These are phyloP conservation scores for Macrolepiota albuminosa DNA, from an alignment of 768 basidiomycete genomes.

Conservation along the genomic window DNA sequence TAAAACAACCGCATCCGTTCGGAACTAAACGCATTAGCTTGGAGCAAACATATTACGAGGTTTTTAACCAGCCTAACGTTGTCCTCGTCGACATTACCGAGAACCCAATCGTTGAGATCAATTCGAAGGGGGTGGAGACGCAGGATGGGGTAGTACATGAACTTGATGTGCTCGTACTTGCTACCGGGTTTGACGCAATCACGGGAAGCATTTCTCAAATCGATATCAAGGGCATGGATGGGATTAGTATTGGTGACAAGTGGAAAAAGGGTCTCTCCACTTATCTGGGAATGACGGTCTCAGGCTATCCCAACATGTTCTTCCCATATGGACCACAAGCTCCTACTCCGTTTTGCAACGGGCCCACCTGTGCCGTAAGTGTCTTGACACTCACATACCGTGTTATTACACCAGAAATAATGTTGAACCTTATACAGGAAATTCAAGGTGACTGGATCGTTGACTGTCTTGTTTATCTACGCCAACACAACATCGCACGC, in stretches of 20 bases:
- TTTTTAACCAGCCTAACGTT: slow-evolving; percentile 22
- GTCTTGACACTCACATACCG: background rate
- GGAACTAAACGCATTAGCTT: slow-evolving; percentile 18
- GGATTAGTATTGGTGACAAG: slow-evolving; percentile 16
- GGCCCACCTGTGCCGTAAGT: slow-evolving; percentile 20
- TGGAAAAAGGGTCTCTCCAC: slow-evolving; percentile 19
- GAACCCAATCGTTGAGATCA: slow-evolving; percentile 17
- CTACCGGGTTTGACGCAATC: slow-evolving; percentile 22
- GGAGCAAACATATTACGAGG: slow-evolving; percentile 20
- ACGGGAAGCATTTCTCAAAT: slow-evolving; percentile 20
- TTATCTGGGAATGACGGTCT: slow-evolving; percentile 17
- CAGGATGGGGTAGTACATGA: slow-evolving; percentile 17
- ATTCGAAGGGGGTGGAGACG: slow-evolving; percentile 15
- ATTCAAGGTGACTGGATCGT: slow-evolving; percentile 22
- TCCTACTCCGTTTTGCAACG: slow-evolving; percentile 21
- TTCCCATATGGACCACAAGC: slow-evolving; percentile 22
- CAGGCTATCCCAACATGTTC: slow-evolving; percentile 23
- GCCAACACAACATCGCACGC: slow-evolving; percentile 9
- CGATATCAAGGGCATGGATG: slow-evolving; percentile 18
- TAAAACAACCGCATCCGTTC: slow-evolving; percentile 17
- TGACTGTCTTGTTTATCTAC: slow-evolving; percentile 15
- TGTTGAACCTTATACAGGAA: slow-evolving; percentile 11
- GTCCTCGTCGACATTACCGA: slow-evolving; percentile 17
- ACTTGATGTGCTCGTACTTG: slow-evolving; percentile 18
- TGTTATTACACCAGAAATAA: background rate